These are phyloP conservation scores for Kwoniella shandongensis DNA, from an alignment of 768 basidiomycete genomes.

Conservation along the genomic window DNA sequence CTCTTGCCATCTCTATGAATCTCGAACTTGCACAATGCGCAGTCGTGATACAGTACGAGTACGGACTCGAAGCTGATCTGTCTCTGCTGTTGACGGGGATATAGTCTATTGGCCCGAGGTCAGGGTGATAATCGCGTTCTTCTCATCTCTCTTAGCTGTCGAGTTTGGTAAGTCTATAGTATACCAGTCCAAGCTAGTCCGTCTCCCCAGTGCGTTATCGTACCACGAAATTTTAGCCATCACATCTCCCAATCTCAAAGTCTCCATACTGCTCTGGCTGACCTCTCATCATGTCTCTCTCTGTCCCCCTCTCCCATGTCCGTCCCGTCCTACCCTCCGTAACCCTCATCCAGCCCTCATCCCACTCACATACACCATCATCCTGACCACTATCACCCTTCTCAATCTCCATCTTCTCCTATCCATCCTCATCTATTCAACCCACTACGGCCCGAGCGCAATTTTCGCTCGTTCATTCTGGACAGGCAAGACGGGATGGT, in stretches of 20 bases:
- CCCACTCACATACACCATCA: conserved; percentile 7
- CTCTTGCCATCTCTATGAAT: no score
- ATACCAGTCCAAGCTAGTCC: no score
- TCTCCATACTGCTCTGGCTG: no score
- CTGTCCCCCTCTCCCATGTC: background rate
- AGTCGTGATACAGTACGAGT: no score
- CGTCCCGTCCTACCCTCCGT: background rate
- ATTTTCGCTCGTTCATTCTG: conserved; percentile 8
- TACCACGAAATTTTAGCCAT: no score
- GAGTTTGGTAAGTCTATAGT: conserved; percentile 12
- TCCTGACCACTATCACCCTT: background rate
- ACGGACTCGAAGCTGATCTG: background rate
- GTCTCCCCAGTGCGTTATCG: no score
- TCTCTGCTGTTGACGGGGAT: no score
- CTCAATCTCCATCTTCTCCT: conserved; percentile 9
- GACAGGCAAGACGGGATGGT: conserved; percentile 16
- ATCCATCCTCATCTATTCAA: conserved; percentile 4
- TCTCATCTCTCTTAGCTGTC: background rate
- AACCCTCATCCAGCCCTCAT: conserved; percentile 18
- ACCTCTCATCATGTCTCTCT: no score
- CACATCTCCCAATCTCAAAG: no score
- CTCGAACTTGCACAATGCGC: no score
- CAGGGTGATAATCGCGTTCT: conserved; percentile 9
- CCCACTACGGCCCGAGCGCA: background rate
- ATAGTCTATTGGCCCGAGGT: conserved; percentile 8